Evolutionary conservation across 148 eudicot species (phyloP), one percentile per base, ranked within the genome.

Genomic region (Hydrangea macrophylla): DNA sequence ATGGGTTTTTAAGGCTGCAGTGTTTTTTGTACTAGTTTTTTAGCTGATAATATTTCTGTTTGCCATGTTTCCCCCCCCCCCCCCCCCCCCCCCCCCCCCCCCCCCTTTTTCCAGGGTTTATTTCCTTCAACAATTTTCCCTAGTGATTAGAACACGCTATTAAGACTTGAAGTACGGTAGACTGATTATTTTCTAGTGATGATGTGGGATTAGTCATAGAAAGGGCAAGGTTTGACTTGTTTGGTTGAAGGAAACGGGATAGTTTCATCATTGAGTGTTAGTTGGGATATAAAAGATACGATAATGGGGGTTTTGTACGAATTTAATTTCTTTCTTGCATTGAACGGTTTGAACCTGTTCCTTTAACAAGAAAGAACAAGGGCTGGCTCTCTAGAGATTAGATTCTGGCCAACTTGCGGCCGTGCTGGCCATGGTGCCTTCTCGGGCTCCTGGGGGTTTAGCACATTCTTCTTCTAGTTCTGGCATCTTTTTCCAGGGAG

Each of bases 401-500:
- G 83, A 83, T 72, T 68, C 78, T 74, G 67, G 85, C 80, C 88
- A 76, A 76, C 86, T 77, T 65, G 84, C 82, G 68, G 73, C 72
- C 42, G 83, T 82, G 79, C 81, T 82, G 31, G 58, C 75, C 32
- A 88, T 90, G 96, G 89, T 81, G 66, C 90, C 96, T 67, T 81
- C 87, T 78, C 83, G 90, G 78, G 85, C 84, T 81, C 82, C 80
- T 70, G 90, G 90, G 36, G 96, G 95, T 64, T 74, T 82, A 60
- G 70, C 85, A 27, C 95, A 94, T 77, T 88, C 96, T 65, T 83
- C 96, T 31, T 81, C 92, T 61, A 88, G 84, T 76, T 93, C 96
- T 63, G 98, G 95, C 62, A 86, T 90, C 44, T 88, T 88, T 73
- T 90, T 83, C 80, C 96, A 88, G 74, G 92, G 87, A 66, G 96